Percentiles rank a stretch among this genome's conserved stretches.
Evolutionary conservation across 2,329 filamentous ascomycete genomes (phyloP).

Genomic region (Plenodomus biglobosus): DNA sequence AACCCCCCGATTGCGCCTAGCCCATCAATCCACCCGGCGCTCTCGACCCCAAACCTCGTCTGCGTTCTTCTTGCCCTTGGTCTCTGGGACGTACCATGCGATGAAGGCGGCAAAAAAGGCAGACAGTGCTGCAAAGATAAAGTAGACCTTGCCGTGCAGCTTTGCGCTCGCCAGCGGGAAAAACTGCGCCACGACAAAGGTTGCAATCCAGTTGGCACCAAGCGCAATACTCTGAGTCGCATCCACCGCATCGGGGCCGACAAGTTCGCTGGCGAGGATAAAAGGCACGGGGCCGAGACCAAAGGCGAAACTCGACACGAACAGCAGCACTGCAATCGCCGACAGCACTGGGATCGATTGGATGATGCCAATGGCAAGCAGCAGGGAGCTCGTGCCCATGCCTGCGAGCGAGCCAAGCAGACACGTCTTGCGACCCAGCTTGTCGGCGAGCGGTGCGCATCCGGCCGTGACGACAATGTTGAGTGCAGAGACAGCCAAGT

Average conservation of each 20-base stretch:
- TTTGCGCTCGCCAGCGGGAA: slow-evolving; percentile 83
- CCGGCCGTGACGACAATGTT: slow-evolving; percentile 82
- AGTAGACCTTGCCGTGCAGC: slow-evolving; percentile 84
- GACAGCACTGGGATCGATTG: slow-evolving; percentile 72
- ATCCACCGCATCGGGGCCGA: slow-evolving; percentile 85
- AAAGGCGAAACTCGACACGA: slow-evolving; percentile 86
- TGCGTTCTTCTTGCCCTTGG: slow-evolving; percentile 76
- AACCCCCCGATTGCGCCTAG: too few species aligned
- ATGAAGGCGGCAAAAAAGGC: slow-evolving; percentile 71
- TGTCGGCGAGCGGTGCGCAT: slow-evolving; percentile 83
- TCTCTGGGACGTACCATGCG: slow-evolving; percentile 76
- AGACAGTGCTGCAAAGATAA: slow-evolving; percentile 81
- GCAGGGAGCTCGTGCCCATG: slow-evolving; percentile 76
- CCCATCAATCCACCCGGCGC: slow-evolving; percentile 36
- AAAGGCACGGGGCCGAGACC: slow-evolving; percentile 94
- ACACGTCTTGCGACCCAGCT: slow-evolving; percentile 82
- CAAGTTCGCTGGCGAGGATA: slow-evolving; percentile 87
- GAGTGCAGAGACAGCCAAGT: slow-evolving; percentile 81
- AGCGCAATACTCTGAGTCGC: slow-evolving; percentile 88
- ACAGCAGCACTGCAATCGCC: slow-evolving; percentile 77
- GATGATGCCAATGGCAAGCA: slow-evolving; percentile 79
- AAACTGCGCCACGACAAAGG: slow-evolving; percentile 90
- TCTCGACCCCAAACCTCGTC: slow-evolving; percentile 89
- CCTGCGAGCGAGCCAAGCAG: slow-evolving; percentile 80
- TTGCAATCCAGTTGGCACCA: slow-evolving; percentile 84